phyloP scores from a whole-genome alignment of 306 rosid species.

The Lathyrus sativus region DNA sequence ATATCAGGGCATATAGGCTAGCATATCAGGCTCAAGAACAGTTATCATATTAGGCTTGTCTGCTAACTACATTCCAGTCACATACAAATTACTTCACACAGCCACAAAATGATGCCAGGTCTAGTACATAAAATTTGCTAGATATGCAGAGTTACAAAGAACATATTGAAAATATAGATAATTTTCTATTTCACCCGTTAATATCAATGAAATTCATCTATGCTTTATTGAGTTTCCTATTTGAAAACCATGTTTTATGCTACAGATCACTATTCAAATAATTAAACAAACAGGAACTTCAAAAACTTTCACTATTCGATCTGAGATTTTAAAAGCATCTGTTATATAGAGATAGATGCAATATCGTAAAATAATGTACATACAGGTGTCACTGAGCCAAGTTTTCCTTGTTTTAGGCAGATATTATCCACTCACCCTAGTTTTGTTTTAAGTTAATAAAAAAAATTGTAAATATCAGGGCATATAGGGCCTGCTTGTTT shows the following conservation, averaged over 20 bases:
- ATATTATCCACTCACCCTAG: not conserved
- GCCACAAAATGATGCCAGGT: conserved; percentile 18
- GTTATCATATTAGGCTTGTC: conserved; percentile 14
- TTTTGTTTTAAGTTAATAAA: not conserved
- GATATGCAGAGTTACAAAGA: conserved; percentile 8
- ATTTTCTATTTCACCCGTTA: conserved; percentile 22
- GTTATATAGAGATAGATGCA: conserved; percentile 6
- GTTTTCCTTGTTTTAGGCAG: not conserved
- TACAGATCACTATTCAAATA: not conserved
- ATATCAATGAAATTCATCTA: conserved; percentile 8
- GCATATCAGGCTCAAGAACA: not conserved
- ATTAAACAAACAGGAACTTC: conserved; percentile 20
- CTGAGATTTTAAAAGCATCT: conserved; percentile 8
- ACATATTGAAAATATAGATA: conserved; percentile 15
- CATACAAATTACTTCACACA: not conserved
- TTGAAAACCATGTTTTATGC: conserved; percentile 11
- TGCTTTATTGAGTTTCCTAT: too few relatives aligned
- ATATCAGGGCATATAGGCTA: conserved; percentile 19
- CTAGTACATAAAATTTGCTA: conserved; percentile 23
- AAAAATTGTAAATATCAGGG: conserved; percentile 19
- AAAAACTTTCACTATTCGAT: conserved; percentile 13
- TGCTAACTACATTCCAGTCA: not conserved
- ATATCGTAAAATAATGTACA: not conserved
- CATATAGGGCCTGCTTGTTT: not conserved
- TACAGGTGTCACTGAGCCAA: not conserved